Percentiles rank a stretch among this genome's conserved stretches.
Evolutionary conservation across 83 land plant species (phyloP).

Genomic region (Isoetes engelmannii): DNA sequence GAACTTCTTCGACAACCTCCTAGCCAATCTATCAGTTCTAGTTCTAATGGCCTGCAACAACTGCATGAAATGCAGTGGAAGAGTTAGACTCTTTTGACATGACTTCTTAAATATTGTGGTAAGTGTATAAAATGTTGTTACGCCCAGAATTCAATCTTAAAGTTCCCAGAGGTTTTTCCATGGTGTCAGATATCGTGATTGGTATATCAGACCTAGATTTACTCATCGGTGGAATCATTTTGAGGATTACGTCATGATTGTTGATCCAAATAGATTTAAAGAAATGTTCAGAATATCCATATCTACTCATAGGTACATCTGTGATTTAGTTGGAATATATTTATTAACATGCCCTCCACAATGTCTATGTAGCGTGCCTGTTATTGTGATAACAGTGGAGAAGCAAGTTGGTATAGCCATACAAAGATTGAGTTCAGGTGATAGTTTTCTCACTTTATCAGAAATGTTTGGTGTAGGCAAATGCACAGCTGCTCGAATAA

Average conservation of each 20-base stretch:
- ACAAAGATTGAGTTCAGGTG: conserved; percentile 27
- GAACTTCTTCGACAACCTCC: too few relatives aligned
- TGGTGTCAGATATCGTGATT: too few relatives aligned
- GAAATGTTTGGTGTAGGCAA: conserved; percentile 36
- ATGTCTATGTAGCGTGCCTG: conserved; percentile 15
- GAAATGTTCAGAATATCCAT: conserved; percentile 19
- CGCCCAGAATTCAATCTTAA: too few relatives aligned
- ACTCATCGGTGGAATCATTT: too few relatives aligned
- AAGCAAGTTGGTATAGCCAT: conserved; percentile 41
- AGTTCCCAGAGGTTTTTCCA: too few relatives aligned
- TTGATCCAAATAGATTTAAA: background rate
- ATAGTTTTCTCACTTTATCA: conserved; percentile 19
- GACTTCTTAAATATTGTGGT: too few relatives aligned
- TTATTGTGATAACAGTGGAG: conserved; percentile 31
- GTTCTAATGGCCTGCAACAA: too few relatives aligned
- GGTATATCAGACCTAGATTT: too few relatives aligned
- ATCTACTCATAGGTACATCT: conserved; percentile 6
- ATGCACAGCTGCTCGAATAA: conserved; percentile 32
- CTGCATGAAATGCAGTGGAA: background rate
- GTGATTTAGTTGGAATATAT: conserved; percentile 8
- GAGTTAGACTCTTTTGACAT: too few relatives aligned
- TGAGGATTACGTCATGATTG: too few relatives aligned
- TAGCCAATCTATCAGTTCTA: too few relatives aligned
- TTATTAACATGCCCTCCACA: conserved; percentile 18
- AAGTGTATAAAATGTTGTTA: too few relatives aligned